phyloP scores from a whole-genome alignment of 176 grass and related monocot species.

The Eleusine indica region DNA sequence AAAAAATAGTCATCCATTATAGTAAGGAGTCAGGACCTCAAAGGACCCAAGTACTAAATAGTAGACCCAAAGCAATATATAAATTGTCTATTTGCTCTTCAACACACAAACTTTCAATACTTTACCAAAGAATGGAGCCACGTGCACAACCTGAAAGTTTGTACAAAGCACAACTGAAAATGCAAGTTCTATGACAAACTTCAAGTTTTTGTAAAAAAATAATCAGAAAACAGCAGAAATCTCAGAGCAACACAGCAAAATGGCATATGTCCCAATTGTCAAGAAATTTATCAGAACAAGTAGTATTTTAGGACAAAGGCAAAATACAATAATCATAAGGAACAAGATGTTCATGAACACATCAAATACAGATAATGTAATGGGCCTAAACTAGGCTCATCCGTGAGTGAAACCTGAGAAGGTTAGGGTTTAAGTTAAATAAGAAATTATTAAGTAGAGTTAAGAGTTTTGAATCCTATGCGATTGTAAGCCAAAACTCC shows the following conservation, averaged over 20 bases:
- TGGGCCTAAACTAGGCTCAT: too few species aligned
- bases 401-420: too few species aligned
- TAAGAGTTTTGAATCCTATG: too few species aligned
- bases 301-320: not conserved
- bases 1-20: conserved; percentile 10
- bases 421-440: too few species aligned
- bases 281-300: conserved; percentile 8
- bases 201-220: not conserved
- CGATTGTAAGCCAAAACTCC: too few species aligned
- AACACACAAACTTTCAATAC: not conserved
- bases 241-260: not conserved
- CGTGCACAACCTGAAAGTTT: not conserved
- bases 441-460: too few species aligned
- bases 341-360: not conserved
- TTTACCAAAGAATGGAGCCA: not conserved
- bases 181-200: not conserved
- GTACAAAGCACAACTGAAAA: not conserved
- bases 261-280: not conserved
- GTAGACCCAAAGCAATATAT: not conserved
- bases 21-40: not conserved
- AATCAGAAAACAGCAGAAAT: not conserved
- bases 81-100: not conserved
- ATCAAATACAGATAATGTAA: not conserved
- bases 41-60: conserved; percentile 10
- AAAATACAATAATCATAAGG: not conserved